Evolutionary conservation across 805 yeast species (phyloP), one percentile per base, ranked within the genome.

Genomic region (Metschnikowia dekortorum): DNA sequence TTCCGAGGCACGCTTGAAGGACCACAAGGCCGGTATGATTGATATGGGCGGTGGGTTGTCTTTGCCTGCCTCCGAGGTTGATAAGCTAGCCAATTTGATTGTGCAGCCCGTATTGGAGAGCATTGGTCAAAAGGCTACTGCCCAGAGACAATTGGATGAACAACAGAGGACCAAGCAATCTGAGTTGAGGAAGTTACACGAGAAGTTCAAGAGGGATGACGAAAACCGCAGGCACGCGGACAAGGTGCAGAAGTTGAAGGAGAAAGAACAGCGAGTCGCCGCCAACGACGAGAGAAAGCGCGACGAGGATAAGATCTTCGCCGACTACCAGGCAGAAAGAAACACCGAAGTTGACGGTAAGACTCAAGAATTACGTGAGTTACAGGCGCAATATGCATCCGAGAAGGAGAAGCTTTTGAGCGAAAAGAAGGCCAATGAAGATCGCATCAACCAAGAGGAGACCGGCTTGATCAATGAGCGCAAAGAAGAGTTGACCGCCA

Each of bases 41-140:
- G 77, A 89, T 61, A 70, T 92, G 54, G 99, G 99, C 53, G 96
- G 96, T 54, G 98, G 97, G 2, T 75, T 88, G 51, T 80, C 78
- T 61, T 81, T 92, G 78, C 75, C 87, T 37, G 85, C 79, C 52
- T 78, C 74, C 18, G 97, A 91, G 61, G 80, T 94, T 53, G 85
- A 88, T 55, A 78, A 78, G 46, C 80, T 92, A 72, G 98, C 99
- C 18, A 71, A 82, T 53, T 78, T 83, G 43, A 75, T 87, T 61
- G 96, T 94, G 51, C 76, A 80, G 57, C 99, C 99, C 8, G 90
- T 92, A 5, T 73, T 92, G 61, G 76, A 74, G 37, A 91, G 89
- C 66, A 81, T 92, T 61, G 75, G 80, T 58, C 68, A 74, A 42
- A 84, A 87, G 62, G 96, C 95, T 18, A 74, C 68, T 22, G 78